A percentile compares a stretch with the other conserved stretches of the same genome.
phyloP scores from a whole-genome alignment of 345 rosid genomes.

The Brassica rapa region DNA sequence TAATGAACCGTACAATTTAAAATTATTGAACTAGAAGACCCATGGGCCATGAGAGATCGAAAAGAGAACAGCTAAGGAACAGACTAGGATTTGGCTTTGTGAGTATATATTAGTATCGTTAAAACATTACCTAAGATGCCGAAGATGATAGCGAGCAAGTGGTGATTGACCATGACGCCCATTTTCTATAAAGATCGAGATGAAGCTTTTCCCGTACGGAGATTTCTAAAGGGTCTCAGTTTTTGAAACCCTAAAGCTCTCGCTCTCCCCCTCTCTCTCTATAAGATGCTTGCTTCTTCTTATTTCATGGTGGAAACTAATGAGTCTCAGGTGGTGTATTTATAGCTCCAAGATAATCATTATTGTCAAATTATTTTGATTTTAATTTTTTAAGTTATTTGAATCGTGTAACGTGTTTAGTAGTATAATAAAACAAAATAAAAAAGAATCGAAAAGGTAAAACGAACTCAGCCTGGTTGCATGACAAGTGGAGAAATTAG shows the following conservation, averaged over 20 bases:
- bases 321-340: constrained; percentile 39
- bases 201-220: constrained; percentile 11
- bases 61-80: not conserved
- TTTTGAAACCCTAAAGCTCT: constrained; percentile 41
- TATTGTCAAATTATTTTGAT: constrained; percentile 22
- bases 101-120: not conserved
- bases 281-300: constrained; percentile 27
- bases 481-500: constrained; percentile 72
- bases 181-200: constrained; percentile 30
- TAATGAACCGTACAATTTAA: constrained; percentile 1
- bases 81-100: not conserved
- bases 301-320: constrained; percentile 29
- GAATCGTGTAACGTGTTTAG: constrained; percentile 42
- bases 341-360: constrained; percentile 41
- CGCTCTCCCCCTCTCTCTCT: constrained; percentile 30
- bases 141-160: constrained; percentile 47
- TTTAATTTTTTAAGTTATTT: not conserved
- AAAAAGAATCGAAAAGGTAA: constrained; percentile 28
- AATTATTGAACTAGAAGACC: not conserved
- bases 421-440: not conserved
- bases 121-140: constrained; percentile 70
- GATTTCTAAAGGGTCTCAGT: constrained; percentile 34
- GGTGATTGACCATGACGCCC: constrained; percentile 46
- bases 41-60: not conserved
- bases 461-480: constrained; percentile 53